Conservation (phyloP, 768 basidiomycete genomes). For the Termitomyces heimii region DNA sequence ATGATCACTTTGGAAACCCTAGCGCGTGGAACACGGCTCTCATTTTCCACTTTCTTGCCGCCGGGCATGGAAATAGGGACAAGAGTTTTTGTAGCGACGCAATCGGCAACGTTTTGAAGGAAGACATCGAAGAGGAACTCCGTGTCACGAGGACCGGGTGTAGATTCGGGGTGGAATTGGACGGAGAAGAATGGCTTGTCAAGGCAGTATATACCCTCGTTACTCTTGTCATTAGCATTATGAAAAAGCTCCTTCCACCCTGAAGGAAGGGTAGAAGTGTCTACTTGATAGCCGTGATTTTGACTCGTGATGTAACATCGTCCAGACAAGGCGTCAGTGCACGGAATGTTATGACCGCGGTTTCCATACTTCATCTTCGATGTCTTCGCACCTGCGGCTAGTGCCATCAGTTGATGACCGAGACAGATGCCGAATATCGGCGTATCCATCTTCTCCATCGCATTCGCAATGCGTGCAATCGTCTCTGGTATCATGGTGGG, state of each 20-base stretch:
- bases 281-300: slow-evolving; percentile 97
- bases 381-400: slow-evolving; percentile 90
- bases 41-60: slow-evolving; percentile 81
- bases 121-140: slow-evolving; percentile 99
- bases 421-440: slow-evolving; percentile 99
- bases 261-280: slow-evolving; percentile 64
- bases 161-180: slow-evolving; percentile 98
- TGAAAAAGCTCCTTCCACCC: slow-evolving; percentile 94
- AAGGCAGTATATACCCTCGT: slow-evolving; percentile 94
- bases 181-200: slow-evolving; percentile 97
- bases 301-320: slow-evolving; percentile 99
- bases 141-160: slow-evolving; percentile 94
- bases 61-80: slow-evolving; percentile 67
- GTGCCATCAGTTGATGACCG: slow-evolving; percentile 93
- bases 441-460: slow-evolving; percentile 65
- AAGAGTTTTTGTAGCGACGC: slow-evolving; percentile 48
- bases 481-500: slow-evolving; percentile 79
- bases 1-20: slow-evolving; percentile 93
- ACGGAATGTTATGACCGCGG: slow-evolving; percentile 97
- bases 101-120: slow-evolving; percentile 80
- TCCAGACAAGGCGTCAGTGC: slow-evolving; percentile 88
- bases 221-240: slow-evolving; percentile 96
- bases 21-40: slow-evolving; percentile 59
- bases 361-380: slow-evolving; percentile 99
- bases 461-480: slow-evolving; percentile 57